A percentile compares a stretch with the other conserved stretches of the same genome.
phyloP scores from a whole-genome alignment of 805 yeast genomes.

The Zygoascus biomembranicola region DNA sequence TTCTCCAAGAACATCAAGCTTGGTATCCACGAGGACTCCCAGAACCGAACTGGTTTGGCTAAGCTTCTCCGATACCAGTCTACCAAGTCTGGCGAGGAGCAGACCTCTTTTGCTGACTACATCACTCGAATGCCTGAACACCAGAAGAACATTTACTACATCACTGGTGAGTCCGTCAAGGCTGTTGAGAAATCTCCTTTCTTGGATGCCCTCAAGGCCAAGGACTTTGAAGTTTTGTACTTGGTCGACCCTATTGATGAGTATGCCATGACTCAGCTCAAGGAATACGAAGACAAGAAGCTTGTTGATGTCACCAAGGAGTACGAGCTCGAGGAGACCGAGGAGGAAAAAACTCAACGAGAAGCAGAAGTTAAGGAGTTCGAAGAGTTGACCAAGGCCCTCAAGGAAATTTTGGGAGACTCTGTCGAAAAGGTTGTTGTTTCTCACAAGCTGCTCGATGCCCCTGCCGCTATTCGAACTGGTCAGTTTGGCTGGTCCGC shows the following conservation, averaged over 20 bases:
- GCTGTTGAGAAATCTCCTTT: slow-evolving; percentile 99
- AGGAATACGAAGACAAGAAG: slow-evolving; percentile 99
- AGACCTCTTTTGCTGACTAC: slow-evolving; percentile 91
- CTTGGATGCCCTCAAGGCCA: slow-evolving; percentile 96
- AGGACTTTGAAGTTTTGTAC: slow-evolving; percentile 96
- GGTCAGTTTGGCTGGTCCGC: slow-evolving; percentile 99
- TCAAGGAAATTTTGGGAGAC: slow-evolving; percentile 96
- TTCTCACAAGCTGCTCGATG: slow-evolving; percentile 92
- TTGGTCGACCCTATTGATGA: slow-evolving; percentile 99
- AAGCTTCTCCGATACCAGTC: slow-evolving; percentile 96
- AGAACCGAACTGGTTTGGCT: slow-evolving; percentile 92
- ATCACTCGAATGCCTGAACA: slow-evolving; percentile 99
- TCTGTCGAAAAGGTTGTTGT: slow-evolving; percentile 99
- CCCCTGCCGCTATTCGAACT: slow-evolving; percentile 99
- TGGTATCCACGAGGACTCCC: slow-evolving; percentile 98
- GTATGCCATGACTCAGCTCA: slow-evolving; percentile 98
- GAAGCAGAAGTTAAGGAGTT: slow-evolving; percentile 88
- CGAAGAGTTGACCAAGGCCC: slow-evolving; percentile 89
- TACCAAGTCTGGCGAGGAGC: slow-evolving; percentile 89
- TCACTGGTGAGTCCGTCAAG: slow-evolving; percentile 97
- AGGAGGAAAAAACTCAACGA: slow-evolving; percentile 91
- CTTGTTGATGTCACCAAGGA: slow-evolving; percentile 98
- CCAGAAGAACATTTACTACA: slow-evolving; percentile 98
- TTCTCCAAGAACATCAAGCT: slow-evolving; percentile 97
- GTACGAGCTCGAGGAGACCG: slow-evolving; percentile 92